Percentiles rank a stretch among this genome's conserved stretches.
Evolutionary conservation across 441 rosid genomes (phyloP).

Genomic region (Euphorbia corollata): DNA sequence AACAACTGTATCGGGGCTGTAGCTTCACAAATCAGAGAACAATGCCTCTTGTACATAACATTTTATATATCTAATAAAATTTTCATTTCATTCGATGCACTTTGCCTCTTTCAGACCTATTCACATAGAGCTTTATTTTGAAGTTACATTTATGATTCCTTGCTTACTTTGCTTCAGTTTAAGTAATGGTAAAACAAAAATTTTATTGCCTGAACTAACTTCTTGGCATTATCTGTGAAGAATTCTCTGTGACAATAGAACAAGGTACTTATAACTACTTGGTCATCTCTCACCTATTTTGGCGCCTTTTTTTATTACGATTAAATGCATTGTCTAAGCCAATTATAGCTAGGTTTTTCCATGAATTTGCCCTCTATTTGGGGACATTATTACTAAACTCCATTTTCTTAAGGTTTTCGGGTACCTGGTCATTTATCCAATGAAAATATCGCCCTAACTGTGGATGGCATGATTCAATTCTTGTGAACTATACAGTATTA

Average conservation of each 20-base stretch:
- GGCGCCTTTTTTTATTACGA: not conserved
- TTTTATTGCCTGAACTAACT: conserved; percentile 14
- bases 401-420: not conserved
- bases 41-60: conserved; percentile 69
- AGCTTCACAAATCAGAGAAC: conserved; percentile 50
- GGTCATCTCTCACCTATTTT: conserved; percentile 10
- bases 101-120: conserved; percentile 10
- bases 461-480: not conserved
- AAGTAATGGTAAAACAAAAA: conserved; percentile 10
- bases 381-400: not conserved
- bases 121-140: not conserved
- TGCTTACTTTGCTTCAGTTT: not conserved
- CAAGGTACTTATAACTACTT: not conserved
- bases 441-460: not conserved
- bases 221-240: not conserved
- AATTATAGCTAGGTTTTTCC: too few relatives aligned
- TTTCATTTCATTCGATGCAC: conserved; percentile 32
- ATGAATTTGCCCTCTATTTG: not conserved
- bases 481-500: not conserved
- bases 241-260: not conserved
- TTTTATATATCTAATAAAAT: conserved; percentile 63
- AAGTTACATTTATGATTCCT: not conserved
- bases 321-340: not conserved
- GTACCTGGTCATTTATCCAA: not conserved
- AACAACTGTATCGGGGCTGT: conserved; percentile 44